These are phyloP conservation scores for Trypanosomatidae sp. DNA, from an alignment of 208 protist species.

Conservation along the genomic window DNA sequence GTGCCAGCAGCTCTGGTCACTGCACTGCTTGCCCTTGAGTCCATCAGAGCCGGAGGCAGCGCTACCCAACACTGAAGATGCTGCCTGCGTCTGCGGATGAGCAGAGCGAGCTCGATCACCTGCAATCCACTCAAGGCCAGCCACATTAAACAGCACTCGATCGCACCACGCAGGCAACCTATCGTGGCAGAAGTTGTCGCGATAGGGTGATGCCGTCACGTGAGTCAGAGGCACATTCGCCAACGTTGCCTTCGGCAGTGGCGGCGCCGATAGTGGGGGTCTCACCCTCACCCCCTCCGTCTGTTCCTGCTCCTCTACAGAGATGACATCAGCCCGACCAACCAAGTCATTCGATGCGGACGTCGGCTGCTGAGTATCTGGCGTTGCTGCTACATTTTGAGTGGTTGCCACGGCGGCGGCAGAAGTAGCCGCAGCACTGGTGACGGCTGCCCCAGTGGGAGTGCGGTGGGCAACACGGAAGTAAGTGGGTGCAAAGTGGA, in stretches of 20 bases:
- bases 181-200: constrained; percentile 32
- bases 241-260: not conserved
- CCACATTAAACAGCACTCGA: constrained; percentile 76
- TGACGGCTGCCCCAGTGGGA: not conserved
- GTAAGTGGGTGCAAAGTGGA: constrained; percentile 70
- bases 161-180: constrained; percentile 89
- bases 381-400: not conserved
- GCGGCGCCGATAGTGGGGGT: not conserved
- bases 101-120: constrained; percentile 27
- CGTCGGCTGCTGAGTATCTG: not conserved
- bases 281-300: not conserved
- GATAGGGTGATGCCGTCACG: constrained; percentile 13
- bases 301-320: not conserved
- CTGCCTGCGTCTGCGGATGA: constrained; percentile 1
- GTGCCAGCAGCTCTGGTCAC: constrained; percentile 23
- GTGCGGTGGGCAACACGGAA: constrained; percentile 30
- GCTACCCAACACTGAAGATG: not conserved
- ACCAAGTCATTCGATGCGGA: not conserved
- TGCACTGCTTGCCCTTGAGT: not conserved
- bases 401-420: not conserved
- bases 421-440: not conserved
- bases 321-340: not conserved
- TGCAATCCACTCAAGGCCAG: constrained; percentile 62
- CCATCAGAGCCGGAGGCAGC: not conserved
- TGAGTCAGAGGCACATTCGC: constrained; percentile 15